Base-by-base conservation (phyloP, 2,329 filamentous ascomycete genomes). In the Phialemonium atrogriseum region DNA sequence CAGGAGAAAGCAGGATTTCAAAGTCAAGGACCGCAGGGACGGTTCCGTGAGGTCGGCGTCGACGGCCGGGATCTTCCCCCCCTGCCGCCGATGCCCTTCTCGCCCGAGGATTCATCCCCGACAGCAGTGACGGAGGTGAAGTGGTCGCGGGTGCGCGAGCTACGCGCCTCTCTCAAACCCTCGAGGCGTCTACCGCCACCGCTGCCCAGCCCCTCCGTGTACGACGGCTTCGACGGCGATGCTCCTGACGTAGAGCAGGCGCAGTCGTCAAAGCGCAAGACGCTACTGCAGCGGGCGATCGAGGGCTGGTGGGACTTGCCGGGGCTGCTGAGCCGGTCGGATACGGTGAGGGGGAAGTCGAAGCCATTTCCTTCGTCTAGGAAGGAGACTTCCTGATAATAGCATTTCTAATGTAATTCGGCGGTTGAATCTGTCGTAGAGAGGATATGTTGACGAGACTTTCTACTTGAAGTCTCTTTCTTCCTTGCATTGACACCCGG, bases 251-350 rank as follows among this genome's bases (percentile, higher is more conserved):
- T 12, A 8, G 24, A 10, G 10, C 8, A 13, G 8, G 24, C 24
- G 20, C 8, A 11, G 7, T 22, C 29, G 29, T 55, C 56, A 18
- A 59, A 55, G 42, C 56, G 66, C 7, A 66, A 54, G 53, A 71
- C 67, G 1, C 49, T 73, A 14, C 51, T 68, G 38, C 55, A 63
- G 23, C 51, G 60, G 13, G 33, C 33, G 11, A 54, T 72, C 17
- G 66, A 70, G 24, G 68, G 68, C 5, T 73, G 68, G 68, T 73
- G 68, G 68, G 68, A 72, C 48, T 49, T 72, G 33, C 32, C 32
- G 4, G 64, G 59, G 4, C 45, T 72, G 33, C 40, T 71, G 33
- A 37, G 39, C 11, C 35, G 38, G 16, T 38, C 36, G 13, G 65
- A 56, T 20, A 42, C 51, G 12, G 41, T 68, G 16, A 65, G 54